These are phyloP conservation scores for Cnidoscolus chayamansa DNA, from an alignment of 441 rosid genomes.

Conservation along the genomic window DNA sequence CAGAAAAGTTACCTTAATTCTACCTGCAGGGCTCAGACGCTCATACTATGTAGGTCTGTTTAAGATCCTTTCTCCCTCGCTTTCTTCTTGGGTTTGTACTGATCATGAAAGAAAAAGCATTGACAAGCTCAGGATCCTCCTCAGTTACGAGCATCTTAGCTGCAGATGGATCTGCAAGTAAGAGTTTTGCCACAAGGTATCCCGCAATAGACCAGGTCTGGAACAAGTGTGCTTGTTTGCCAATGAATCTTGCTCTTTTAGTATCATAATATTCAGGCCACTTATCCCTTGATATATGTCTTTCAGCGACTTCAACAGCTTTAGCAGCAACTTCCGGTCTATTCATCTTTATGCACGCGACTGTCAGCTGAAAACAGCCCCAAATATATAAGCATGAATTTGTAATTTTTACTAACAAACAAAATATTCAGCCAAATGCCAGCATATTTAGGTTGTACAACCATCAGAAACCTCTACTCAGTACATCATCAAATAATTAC, in stretches of 20 bases:
- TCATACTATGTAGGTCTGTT: conserved; percentile 46
- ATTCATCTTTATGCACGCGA: conserved; percentile 50
- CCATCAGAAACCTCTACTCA: no score
- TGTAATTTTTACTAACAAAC: background rate
- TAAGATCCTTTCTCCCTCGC: conserved; percentile 33
- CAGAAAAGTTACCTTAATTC: conserved; percentile 1
- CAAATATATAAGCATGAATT: background rate
- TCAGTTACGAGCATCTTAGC: conserved; percentile 44
- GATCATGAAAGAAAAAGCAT: conserved; percentile 54
- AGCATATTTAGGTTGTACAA: background rate
- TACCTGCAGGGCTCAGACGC: background rate
- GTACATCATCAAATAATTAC: no score
- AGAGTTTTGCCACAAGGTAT: conserved; percentile 48
- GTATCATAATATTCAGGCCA: conserved; percentile 64
- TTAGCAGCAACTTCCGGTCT: conserved; percentile 46
- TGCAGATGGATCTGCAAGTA: conserved; percentile 39
- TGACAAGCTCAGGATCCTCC: conserved; percentile 57
- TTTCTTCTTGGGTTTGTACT: conserved; percentile 50
- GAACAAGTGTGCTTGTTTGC: conserved; percentile 44
- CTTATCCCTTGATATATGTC: conserved; percentile 38
- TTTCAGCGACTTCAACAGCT: conserved; percentile 45
- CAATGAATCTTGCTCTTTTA: conserved; percentile 42
- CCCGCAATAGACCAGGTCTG: conserved; percentile 66
- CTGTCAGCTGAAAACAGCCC: conserved; percentile 38
- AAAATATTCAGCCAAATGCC: conserved; percentile 1